A percentile compares a stretch with the other conserved stretches of the same genome.
Conservation (phyloP, 2,329 filamentous ascomycete species). For the Colletotrichum lindemuthianum region DNA sequence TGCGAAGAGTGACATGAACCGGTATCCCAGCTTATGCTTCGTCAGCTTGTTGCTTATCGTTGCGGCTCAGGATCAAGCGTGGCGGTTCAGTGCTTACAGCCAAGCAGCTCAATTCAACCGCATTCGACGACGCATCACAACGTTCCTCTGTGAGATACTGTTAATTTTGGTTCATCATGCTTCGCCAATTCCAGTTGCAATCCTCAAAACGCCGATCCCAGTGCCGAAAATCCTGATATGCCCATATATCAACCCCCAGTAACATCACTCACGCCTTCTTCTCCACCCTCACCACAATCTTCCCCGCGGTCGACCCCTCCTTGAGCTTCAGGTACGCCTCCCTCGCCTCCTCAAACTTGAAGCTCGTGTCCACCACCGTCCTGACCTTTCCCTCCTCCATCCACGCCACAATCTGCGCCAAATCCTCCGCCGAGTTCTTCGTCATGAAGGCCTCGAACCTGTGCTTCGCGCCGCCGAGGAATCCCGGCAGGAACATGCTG, state of each 20-base stretch:
- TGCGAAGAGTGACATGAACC: too few species aligned
- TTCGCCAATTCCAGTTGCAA: too few species aligned
- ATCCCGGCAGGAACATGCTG: slow-evolving; percentile 44
- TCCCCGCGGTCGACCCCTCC: slow-evolving; percentile 67
- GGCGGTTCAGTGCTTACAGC: too few species aligned
- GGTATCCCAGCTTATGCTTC: too few species aligned
- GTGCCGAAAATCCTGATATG: neutral
- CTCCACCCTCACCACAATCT: slow-evolving; percentile 60
- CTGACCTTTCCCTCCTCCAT: slow-evolving; percentile 67
- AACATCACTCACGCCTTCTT: slow-evolving; percentile 20
- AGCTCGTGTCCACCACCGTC: slow-evolving; percentile 64
- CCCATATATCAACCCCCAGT: neutral
- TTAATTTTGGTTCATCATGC: too few species aligned
- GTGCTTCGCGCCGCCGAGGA: slow-evolving; percentile 52
- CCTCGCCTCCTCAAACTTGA: slow-evolving; percentile 64
- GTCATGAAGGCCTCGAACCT: slow-evolving; percentile 53
- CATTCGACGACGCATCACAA: too few species aligned
- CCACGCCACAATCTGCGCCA: slow-evolving; percentile 63
- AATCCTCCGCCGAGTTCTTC: slow-evolving; percentile 54
- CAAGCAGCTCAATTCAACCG: too few species aligned
- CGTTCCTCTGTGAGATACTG: too few species aligned
- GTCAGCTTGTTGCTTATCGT: too few species aligned
- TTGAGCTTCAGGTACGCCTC: slow-evolving; percentile 69
- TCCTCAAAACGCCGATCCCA: neutral
- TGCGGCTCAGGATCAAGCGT: too few species aligned